These are phyloP conservation scores for Colletotrichum theobromicola DNA, from an alignment of 2,329 filamentous ascomycete genomes.

Conservation along the genomic window DNA sequence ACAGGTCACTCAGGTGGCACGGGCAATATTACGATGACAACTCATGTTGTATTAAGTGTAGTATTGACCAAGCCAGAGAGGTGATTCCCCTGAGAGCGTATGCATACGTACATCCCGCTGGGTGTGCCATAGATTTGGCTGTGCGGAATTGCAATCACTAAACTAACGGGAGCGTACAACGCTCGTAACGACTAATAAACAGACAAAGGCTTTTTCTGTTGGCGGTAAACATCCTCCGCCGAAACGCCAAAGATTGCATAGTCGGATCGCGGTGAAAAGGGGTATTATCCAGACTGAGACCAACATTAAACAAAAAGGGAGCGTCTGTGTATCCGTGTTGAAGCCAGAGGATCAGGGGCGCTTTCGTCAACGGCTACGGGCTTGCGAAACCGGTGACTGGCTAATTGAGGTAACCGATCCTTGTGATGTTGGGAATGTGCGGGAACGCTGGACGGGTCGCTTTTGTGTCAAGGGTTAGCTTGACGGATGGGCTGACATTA, in stretches of 20 bases:
- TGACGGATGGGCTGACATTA: background rate
- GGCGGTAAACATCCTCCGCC: background rate
- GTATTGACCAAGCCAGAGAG: background rate
- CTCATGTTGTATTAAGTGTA: background rate
- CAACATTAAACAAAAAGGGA: background rate
- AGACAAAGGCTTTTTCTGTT: background rate
- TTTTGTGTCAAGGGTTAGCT: background rate
- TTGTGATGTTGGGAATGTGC: background rate
- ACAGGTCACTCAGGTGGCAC: background rate
- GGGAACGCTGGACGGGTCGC: background rate
- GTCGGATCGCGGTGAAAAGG: conserved; percentile 3
- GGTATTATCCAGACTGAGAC: conserved; percentile 22
- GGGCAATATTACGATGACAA: background rate
- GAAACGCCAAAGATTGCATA: background rate
- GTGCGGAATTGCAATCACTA: background rate
- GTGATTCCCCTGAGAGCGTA: background rate
- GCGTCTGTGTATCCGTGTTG: background rate
- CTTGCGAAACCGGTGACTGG: background rate
- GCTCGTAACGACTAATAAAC: background rate
- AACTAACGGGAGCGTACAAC: background rate
- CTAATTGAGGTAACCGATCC: background rate
- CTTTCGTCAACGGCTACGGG: background rate
- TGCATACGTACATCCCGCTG: background rate
- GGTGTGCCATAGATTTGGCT: background rate
- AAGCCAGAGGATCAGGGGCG: background rate